Evolutionary conservation across 2,329 filamentous ascomycete genomes (phyloP), one percentile per base, ranked within the genome.

Genomic region (Ophiocordyceps sinensis): DNA sequence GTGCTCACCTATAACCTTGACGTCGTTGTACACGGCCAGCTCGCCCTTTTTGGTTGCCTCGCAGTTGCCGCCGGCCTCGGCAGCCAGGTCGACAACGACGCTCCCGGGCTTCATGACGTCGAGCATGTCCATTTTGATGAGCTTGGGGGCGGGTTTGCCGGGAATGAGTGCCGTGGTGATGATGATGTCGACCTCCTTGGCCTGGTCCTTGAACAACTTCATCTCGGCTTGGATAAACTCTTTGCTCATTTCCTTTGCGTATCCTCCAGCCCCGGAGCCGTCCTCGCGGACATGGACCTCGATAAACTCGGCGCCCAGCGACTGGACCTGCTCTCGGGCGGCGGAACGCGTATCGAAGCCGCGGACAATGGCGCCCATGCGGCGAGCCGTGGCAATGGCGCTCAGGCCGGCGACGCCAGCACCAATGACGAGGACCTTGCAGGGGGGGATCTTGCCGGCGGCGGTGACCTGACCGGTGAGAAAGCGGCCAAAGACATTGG

Each of bases 81-180:
- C 83, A 17, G 87, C 87, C 47, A 94, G 67, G 62, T 94, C 87
- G 9, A 94, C 86, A 51, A 94, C 70, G 4, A 94, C 82, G 3
- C 85, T 91, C 19, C 87, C 87, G 3, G 86, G 86, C 57, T 85
- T 93, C 86, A 94, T 94, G 36, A 82, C 79, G 49, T 80, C 73
- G 26, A 89, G 69, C 75, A 86, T 86, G 49, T 76, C 61, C 60
- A 84, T 83, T 5, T 82, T 88, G 52, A 94, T 88, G 28, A 94
- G 68, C 53, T 82, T 89, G 0, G 87, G 87, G 0, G 86, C 85
- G 26, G 82, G 82, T 50, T 73, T 82, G 43, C 86, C 87, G 0
- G 87, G 87, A 45, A 94, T 94, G 51, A 94, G 62, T n/a, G 87
- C 87, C 1, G 87, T 94, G 2, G 86, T 94, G 55, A 94, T 83